Base-by-base conservation (phyloP, 805 yeast species). In the Candida suzukii region DNA sequence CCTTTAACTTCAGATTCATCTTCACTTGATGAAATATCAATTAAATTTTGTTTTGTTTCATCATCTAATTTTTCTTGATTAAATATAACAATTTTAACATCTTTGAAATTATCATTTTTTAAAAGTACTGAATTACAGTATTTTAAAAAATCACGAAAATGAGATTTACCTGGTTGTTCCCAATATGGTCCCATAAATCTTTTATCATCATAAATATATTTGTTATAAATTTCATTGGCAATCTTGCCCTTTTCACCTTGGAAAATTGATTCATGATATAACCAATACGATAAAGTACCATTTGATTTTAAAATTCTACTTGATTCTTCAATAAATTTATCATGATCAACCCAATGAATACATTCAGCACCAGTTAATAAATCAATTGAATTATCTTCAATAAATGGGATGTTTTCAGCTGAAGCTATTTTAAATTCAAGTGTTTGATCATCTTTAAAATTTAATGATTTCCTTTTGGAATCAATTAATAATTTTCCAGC, bases 161-260 rank as follows among this genome's bases (percentile, higher is more conserved):
- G 62, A 6, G 54, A 41, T 37, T 95, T 67, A 0, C 96, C 97
- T 0, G 95, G 93, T 49, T 82, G 83, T 51, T 86, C 84, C 97
- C 97, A 90, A 54, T 76, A 76, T 0, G 80, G 78, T 0, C 90
- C 90, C 36, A 83, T 56, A 35, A 54, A 63, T 2, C 58, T 53
- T 0, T 72, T 66, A 37, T 63, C 65, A 22, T 66, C 68, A 47
- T 74, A 74, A 6, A 62, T 65, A 38, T 66, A 59, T 33, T 67
- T 60, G 34, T 58, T 51, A 38, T 76, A 70, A 7, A 82, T 56
- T 32, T 69, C 66, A 46, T 83, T 80, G 1, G 84, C 80, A 33
- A 61, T 63, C 1, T 78, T 76, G 46, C 57, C 63, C 5, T 60
- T 70, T 64, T 44, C 66, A 14, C 34, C 42, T 28, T 33, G 39